phyloP scores from a whole-genome alignment of 208 protist species.

The Leishmania arabica region DNA sequence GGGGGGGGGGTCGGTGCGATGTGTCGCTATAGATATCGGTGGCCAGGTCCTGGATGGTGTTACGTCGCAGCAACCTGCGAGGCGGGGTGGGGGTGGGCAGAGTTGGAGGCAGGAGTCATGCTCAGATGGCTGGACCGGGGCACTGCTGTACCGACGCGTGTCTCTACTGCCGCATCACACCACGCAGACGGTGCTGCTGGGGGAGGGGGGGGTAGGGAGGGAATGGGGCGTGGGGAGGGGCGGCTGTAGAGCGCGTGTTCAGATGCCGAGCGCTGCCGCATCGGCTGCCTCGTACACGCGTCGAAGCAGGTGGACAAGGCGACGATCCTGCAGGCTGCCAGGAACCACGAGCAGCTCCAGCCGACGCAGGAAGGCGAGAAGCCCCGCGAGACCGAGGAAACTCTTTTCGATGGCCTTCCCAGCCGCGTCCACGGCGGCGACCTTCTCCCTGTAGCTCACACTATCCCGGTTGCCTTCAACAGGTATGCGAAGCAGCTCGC shows the following conservation, averaged over 20 bases:
- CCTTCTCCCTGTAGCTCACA: background rate
- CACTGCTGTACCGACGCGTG: background rate
- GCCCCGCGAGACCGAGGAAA: conserved; percentile 70
- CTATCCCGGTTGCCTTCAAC: background rate
- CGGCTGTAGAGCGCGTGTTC: background rate
- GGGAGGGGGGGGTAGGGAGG: too few relatives aligned
- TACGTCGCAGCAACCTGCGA: background rate
- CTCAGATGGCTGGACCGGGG: background rate
- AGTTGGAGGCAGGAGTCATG: background rate
- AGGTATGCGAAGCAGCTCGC: conserved; percentile 46
- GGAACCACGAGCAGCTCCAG: conserved; percentile 58
- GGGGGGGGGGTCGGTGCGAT: background rate
- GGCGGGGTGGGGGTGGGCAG: background rate
- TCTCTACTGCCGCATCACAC: background rate
- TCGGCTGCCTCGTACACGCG: conserved; percentile 60
- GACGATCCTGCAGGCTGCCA: conserved; percentile 42
- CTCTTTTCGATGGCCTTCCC: conserved; percentile 28
- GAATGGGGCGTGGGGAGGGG: background rate
- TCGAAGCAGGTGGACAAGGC: conserved; percentile 40
- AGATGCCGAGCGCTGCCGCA: conserved; percentile 30
- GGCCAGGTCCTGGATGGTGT: background rate
- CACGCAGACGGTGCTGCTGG: background rate
- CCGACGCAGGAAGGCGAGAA: conserved; percentile 61
- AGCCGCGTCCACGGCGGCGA: conserved; percentile 1
- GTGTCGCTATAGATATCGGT: background rate